phyloP scores from a whole-genome alignment of 2,329 filamentous ascomycete species.

The Dendryphion nanum region DNA sequence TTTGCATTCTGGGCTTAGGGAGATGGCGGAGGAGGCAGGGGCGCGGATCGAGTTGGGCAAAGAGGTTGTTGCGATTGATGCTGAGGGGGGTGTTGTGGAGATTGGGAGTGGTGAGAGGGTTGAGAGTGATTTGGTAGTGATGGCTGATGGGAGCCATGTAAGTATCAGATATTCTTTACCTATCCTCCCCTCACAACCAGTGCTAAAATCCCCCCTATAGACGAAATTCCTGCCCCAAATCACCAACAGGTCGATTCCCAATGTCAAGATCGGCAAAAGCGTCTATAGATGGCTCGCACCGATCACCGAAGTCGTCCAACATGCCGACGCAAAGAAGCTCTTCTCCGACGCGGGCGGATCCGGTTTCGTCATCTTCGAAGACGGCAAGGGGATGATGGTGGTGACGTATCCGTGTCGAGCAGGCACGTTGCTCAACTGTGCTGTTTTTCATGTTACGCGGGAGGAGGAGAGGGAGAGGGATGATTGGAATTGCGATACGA shows the following conservation, averaged over 20 bases:
- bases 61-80: conserved; percentile 9
- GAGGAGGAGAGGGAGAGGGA: conserved; percentile 7
- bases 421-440: conserved; percentile 10
- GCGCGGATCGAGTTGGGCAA: conserved; percentile 7
- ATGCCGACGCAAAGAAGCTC: conserved; percentile 5
- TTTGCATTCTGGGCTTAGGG: conserved; percentile 12
- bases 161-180: not conserved
- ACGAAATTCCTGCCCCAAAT: conserved; percentile 9
- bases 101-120: conserved; percentile 6
- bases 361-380: conserved; percentile 10
- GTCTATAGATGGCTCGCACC: conserved; percentile 13
- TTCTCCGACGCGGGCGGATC: conserved; percentile 4
- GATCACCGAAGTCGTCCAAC: conserved; percentile 7
- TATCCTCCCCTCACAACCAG: not conserved
- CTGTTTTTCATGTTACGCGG: conserved; percentile 14
- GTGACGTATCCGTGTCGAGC: conserved; percentile 15
- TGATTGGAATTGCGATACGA: conserved; percentile 11
- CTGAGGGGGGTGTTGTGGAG: conserved; percentile 3
- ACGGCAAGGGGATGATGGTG: conserved; percentile 4
- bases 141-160: conserved; percentile 15
- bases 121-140: conserved; percentile 10
- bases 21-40: conserved; percentile 7
- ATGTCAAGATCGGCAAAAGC: conserved; percentile 9
- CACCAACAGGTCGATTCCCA: conserved; percentile 8
- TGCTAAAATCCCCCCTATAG: not conserved